Evolutionary conservation across 192 early-diverging fungal species (phyloP), one percentile per base, ranked within the genome.

Genomic region (Coemansia sp.): DNA sequence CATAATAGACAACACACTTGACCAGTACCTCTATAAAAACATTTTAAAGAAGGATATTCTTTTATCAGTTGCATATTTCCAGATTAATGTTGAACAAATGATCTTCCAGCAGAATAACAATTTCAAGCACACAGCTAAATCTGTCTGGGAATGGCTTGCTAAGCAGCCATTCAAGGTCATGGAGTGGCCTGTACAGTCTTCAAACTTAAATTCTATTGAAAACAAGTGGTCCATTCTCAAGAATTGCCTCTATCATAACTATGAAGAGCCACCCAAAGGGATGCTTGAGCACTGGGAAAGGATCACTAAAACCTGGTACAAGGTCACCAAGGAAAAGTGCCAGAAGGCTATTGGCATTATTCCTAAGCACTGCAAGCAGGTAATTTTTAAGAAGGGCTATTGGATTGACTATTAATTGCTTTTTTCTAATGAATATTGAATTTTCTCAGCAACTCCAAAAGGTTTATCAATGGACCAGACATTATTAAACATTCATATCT

Each of bases 61-160:
- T 13, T 65, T 70, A 21, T 40, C 64, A n/a, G 9, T 81, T 9
- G 26, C 58, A 10, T 11, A 40, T n/a, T 44, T 63, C 42, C 6
- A 40, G 43, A 18, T 66, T 10, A 15, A 52, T 12, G 9, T 52
- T 23, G 13, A 47, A 10, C 2, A 57, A 42, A 61, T 75, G 0
- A 71, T 75, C 2, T 81, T 71, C 19, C 52, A 77, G 48, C 75
- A 71, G 9, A 56, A 76, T 48, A 76, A 76, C 43, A 56, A 76
- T 49, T 58, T 56, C 16, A 73, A 73, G 61, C 71, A 67, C 64
- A 73, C 37, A 7, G 44, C 64, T 16, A 43, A 52, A 10, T 12
- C 44, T 9, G 13, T 57, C n/a, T 12, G 21, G 26, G 15, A 61
- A 16, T 73, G 57, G 32, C 41, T 61, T 19, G 44, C 3, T 19